These are phyloP conservation scores for Caloboletus inedulis DNA, from an alignment of 1,284 basidiomycete genomes.

Conservation along the genomic window DNA sequence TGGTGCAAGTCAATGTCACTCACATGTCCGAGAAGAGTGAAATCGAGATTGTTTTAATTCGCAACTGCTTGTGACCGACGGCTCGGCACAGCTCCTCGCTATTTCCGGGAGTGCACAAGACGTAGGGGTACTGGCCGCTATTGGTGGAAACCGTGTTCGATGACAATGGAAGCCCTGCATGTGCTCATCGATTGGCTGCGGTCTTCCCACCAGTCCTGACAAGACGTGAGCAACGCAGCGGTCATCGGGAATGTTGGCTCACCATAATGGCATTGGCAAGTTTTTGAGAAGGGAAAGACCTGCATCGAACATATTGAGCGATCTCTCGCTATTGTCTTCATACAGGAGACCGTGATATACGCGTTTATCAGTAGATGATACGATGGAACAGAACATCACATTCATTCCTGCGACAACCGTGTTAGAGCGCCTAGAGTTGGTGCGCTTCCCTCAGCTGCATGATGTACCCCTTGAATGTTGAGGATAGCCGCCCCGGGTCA, in stretches of 20 bases:
- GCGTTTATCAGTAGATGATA: not conserved
- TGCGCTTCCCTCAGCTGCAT: too few relatives aligned
- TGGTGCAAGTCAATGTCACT: not conserved
- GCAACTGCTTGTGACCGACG: too few relatives aligned
- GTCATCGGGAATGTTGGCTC: not conserved
- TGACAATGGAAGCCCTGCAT: not conserved
- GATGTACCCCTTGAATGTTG: too few relatives aligned
- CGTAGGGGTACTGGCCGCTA: not conserved
- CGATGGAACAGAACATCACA: not conserved
- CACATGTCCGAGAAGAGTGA: not conserved
- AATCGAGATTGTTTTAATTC: not conserved
- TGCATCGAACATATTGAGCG: too few relatives aligned
- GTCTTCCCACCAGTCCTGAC: not conserved
- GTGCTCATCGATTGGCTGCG: not conserved
- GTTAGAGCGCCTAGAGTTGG: not conserved
- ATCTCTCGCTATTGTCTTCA: too few relatives aligned
- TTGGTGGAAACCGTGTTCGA: not conserved
- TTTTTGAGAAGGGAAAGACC: too few relatives aligned
- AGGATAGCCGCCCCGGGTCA: too few relatives aligned
- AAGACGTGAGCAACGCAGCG: not conserved
- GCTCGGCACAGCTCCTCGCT: not conserved
- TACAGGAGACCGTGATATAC: too few relatives aligned
- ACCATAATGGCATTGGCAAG: too few relatives aligned
- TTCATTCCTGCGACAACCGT: too few relatives aligned
- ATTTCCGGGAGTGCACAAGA: not conserved